phyloP scores from a whole-genome alignment of 768 basidiomycete genomes.

The Xerocomus spinulosus region DNA sequence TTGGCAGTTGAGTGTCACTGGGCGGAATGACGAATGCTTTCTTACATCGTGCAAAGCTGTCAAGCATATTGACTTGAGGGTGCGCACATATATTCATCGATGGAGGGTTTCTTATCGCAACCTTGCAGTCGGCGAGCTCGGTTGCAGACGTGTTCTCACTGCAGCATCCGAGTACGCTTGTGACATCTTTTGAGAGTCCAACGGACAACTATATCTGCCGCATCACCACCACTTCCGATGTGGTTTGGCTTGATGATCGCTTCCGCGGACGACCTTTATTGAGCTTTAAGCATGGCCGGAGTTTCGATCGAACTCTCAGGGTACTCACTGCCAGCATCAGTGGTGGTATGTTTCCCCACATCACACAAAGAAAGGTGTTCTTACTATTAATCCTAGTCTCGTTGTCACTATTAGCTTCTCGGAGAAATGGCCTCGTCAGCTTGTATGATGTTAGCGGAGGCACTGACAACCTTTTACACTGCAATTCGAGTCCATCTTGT shows the following conservation, averaged over 20 bases:
- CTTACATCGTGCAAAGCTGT: conserved; percentile 45
- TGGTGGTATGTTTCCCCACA: conserved; percentile 24
- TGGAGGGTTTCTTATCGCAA: conserved; percentile 5
- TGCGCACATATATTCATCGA: conserved; percentile 27
- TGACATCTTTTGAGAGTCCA: conserved; percentile 53
- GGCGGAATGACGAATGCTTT: conserved; percentile 36
- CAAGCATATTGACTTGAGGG: conserved; percentile 52
- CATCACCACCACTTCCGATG: conserved; percentile 54
- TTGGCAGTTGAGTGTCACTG: conserved; percentile 48
- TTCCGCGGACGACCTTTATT: conserved; percentile 54
- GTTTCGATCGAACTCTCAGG: conserved; percentile 55
- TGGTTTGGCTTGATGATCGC: conserved; percentile 70
- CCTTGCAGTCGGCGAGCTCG: conserved; percentile 29
- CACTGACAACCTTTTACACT: conserved; percentile 38
- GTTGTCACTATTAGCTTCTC: conserved; percentile 56
- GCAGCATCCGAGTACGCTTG: conserved; percentile 30
- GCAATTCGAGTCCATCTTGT: conserved; percentile 38
- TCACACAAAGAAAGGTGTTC: not conserved
- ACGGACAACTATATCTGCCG: conserved; percentile 43
- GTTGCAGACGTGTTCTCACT: conserved; percentile 34
- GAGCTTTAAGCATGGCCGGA: conserved; percentile 56
- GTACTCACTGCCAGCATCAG: conserved; percentile 35
- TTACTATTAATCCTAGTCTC: conserved; percentile 34
- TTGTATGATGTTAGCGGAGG: conserved; percentile 57
- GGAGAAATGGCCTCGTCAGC: conserved; percentile 52